phyloP scores from a whole-genome alignment of 1,284 basidiomycete species.

The Apiotrichum sp. region DNA sequence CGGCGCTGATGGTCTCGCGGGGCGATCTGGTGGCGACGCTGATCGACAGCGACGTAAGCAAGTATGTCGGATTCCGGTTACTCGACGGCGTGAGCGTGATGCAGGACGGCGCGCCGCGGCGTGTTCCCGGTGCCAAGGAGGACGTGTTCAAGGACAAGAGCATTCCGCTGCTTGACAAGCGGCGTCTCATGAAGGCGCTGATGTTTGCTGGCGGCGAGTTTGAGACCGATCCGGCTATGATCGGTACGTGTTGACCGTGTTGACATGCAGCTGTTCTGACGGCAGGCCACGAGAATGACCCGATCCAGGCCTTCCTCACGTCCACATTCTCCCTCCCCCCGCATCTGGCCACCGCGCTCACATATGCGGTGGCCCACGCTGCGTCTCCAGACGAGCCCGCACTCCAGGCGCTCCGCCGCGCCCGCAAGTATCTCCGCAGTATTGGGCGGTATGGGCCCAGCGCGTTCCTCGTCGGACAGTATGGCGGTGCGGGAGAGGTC shows the following conservation, averaged over 20 bases:
- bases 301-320: slow-evolving; percentile 60
- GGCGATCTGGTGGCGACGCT: slow-evolving; percentile 76
- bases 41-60: slow-evolving; percentile 75
- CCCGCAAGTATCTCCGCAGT: slow-evolving; percentile 68
- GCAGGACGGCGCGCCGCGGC: slow-evolving; percentile 26
- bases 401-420: slow-evolving; percentile 58
- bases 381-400: slow-evolving; percentile 55
- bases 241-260: slow-evolving; percentile 15
- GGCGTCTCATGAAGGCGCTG: slow-evolving; percentile 87
- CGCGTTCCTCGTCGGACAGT: slow-evolving; percentile 88
- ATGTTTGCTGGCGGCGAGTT: slow-evolving; percentile 71
- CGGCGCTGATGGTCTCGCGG: slow-evolving; percentile 70
- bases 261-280: not conserved
- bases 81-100: slow-evolving; percentile 65
- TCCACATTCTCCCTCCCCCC: slow-evolving; percentile 59
- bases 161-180: slow-evolving; percentile 76
- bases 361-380: slow-evolving; percentile 68
- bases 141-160: slow-evolving; percentile 83
- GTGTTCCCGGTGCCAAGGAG: slow-evolving; percentile 85
- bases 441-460: slow-evolving; percentile 82
- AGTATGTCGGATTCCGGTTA: slow-evolving; percentile 83
- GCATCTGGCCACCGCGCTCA: slow-evolving; percentile 57
- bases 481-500: slow-evolving; percentile 88
- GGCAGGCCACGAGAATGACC: slow-evolving; percentile 53
- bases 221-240: slow-evolving; percentile 51